Percentiles rank a stretch among this genome's conserved stretches.
These are phyloP conservation scores for Phytophthora pinifolia DNA, from an alignment of 352 stramenopile species.

Conservation along the genomic window DNA sequence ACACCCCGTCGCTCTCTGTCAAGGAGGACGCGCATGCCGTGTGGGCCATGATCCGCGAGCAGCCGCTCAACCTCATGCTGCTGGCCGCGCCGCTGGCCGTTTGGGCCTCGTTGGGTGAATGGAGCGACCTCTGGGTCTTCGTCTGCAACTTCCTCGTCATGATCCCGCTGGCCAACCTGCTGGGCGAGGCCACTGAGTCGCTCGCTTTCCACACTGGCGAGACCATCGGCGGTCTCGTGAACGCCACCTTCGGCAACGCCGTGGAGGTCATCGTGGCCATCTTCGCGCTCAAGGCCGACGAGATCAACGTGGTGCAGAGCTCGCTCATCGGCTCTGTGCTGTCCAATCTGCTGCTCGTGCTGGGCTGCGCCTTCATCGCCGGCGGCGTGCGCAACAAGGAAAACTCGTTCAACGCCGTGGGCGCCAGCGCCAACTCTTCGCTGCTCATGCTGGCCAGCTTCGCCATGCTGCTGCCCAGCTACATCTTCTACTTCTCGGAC, in stretches of 20 bases:
- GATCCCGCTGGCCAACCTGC: constrained; percentile 93
- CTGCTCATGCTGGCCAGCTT: constrained; percentile 94
- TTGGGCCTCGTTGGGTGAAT: constrained; percentile 58
- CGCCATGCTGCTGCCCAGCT: constrained; percentile 93
- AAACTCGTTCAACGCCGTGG: constrained; percentile 92
- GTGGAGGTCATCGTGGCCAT: constrained; percentile 97
- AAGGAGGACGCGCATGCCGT: constrained; percentile 50
- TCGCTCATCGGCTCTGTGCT: constrained; percentile 97
- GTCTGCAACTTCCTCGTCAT: constrained; percentile 97
- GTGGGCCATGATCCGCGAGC: constrained; percentile 40
- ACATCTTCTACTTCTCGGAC: constrained; percentile 88
- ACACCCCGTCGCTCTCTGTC: constrained; percentile 17
- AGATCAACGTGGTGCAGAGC: constrained; percentile 96
- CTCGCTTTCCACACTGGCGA: constrained; percentile 96
- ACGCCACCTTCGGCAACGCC: constrained; percentile 98
- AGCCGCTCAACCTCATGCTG: constrained; percentile 75
- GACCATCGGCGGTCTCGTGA: constrained; percentile 96
- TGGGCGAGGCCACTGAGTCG: constrained; percentile 98
- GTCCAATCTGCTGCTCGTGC: constrained; percentile 97
- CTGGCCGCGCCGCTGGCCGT: constrained; percentile 59
- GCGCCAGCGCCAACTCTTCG: constrained; percentile 93
- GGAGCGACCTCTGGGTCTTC: constrained; percentile 89
- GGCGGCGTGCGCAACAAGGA: constrained; percentile 80
- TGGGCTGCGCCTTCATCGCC: constrained; percentile 96
- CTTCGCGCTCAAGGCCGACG: constrained; percentile 91